Percentiles rank a stretch among this genome's conserved stretches.
Evolutionary conservation across 495 filamentous ascomycete genomes (phyloP).

Genomic region (Aspergillus cristatus): DNA sequence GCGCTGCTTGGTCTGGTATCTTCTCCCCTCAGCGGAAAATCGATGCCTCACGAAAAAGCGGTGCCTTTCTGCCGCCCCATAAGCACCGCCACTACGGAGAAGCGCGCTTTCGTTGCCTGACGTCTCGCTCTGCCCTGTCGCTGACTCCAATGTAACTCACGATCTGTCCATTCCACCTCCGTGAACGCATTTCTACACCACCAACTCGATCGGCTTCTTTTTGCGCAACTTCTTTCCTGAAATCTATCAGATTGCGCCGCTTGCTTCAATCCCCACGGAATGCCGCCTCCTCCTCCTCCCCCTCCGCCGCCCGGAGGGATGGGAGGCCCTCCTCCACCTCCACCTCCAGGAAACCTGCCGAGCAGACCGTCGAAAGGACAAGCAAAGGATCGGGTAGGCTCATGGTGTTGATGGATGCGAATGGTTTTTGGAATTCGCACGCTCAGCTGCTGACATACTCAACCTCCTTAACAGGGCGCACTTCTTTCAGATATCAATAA

Average conservation of each 20-base stretch:
- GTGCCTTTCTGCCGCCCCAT: constrained; percentile 17
- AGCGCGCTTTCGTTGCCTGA: constrained; percentile 13
- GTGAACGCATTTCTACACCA: constrained; percentile 5
- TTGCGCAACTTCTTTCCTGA: no score
- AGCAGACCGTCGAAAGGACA: constrained; percentile 36
- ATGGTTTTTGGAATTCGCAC: no score
- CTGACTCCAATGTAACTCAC: constrained; percentile 19
- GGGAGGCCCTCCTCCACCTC: constrained; percentile 63
- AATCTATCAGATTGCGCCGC: background rate
- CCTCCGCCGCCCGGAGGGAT: constrained; percentile 51
- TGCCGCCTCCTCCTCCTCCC: constrained; percentile 67
- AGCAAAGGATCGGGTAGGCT: constrained; percentile 48
- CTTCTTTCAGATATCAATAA: constrained; percentile 85
- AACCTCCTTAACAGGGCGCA: constrained; percentile 51
- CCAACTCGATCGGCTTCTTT: no score
- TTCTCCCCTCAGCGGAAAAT: background rate
- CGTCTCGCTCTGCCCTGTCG: constrained; percentile 15
- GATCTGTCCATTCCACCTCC: constrained; percentile 11
- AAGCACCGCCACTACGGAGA: background rate
- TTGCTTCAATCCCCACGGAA: constrained; percentile 14
- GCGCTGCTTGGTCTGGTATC: no score
- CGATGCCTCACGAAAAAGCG: constrained; percentile 10
- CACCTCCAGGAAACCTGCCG: constrained; percentile 43
- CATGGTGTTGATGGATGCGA: background rate
- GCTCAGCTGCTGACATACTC: no score